Percentiles rank a stretch among this genome's conserved stretches.
Evolutionary conservation across 2,329 filamentous ascomycete species (phyloP).

Genomic region (Helotiales sp.): DNA sequence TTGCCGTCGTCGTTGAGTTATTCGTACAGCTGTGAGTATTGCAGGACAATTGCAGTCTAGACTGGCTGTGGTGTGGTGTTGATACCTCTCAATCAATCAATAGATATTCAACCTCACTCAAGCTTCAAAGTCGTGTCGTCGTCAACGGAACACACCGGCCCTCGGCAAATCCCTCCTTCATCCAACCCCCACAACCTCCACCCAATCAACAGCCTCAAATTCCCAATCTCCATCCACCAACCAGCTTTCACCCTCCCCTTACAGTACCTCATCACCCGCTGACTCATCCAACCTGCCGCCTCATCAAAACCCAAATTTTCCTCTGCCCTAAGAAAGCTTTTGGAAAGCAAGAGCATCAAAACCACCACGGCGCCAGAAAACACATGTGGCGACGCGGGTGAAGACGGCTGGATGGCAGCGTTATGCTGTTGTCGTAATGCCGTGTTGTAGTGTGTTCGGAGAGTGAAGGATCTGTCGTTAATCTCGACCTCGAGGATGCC

Average conservation of each 20-base stretch:
- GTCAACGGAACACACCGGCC: conserved; percentile 33
- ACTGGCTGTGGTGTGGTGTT: neutral
- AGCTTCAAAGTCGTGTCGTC: conserved; percentile 28
- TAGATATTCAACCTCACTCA: conserved; percentile 13
- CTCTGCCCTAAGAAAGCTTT: conserved; percentile 15
- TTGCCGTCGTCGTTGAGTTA: conserved; percentile 32
- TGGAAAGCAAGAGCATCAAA: conserved; percentile 41
- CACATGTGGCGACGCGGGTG: conserved; percentile 37
- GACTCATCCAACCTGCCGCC: neutral
- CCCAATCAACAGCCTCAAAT: conserved; percentile 29
- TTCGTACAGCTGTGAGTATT: neutral
- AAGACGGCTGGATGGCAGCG: conserved; percentile 34
- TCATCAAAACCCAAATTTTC: conserved; percentile 25
- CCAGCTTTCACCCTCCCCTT: too few relatives aligned
- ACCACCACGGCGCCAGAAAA: conserved; percentile 39
- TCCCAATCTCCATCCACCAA: conserved; percentile 23
- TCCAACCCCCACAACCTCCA: conserved; percentile 35
- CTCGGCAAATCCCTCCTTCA: neutral
- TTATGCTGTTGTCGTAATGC: conserved; percentile 40
- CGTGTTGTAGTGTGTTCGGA: conserved; percentile 41
- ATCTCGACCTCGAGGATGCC: conserved; percentile 45
- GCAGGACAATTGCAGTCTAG: neutral
- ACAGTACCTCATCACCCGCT: neutral
- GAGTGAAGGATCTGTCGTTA: conserved; percentile 48
- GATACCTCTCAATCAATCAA: conserved; percentile 8